These are phyloP conservation scores for Hyaloperonospora arabidopsidis DNA, from an alignment of 352 stramenopile species.

Conservation along the genomic window DNA sequence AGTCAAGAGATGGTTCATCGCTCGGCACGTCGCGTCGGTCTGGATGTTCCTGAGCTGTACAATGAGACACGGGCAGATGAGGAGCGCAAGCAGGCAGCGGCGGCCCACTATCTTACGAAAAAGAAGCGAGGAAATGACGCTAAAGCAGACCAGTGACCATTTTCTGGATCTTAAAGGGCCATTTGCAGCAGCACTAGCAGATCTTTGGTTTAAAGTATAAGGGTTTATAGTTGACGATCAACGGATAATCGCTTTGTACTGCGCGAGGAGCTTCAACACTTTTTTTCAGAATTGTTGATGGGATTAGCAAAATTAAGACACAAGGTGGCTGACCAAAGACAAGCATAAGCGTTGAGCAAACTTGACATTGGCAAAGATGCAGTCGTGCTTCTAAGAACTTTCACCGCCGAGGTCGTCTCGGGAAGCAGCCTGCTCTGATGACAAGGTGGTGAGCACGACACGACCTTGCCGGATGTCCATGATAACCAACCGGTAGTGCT, in stretches of 20 bases:
- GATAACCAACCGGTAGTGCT: constrained; percentile 65
- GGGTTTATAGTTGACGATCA: no score
- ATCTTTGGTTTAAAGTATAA: no score
- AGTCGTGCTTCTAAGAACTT: constrained; percentile 36
- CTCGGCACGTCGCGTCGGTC: constrained; percentile 65
- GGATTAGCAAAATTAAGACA: constrained; percentile 31
- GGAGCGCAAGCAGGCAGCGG: constrained; percentile 29
- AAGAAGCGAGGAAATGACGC: constrained; percentile 44
- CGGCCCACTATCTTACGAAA: constrained; percentile 49
- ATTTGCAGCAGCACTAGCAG: not conserved
- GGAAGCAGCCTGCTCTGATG: constrained; percentile 38
- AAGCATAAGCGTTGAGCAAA: constrained; percentile 16
- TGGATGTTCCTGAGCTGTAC: constrained; percentile 73
- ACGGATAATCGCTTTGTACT: no score
- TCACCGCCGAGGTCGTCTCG: constrained; percentile 39
- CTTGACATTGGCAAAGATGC: constrained; percentile 10
- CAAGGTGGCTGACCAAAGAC: constrained; percentile 16
- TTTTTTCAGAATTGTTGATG: constrained; percentile 14
- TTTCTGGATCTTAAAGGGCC: not conserved
- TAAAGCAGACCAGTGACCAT: constrained; percentile 13
- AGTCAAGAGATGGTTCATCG: constrained; percentile 68
- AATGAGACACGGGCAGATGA: constrained; percentile 42
- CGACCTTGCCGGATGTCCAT: constrained; percentile 65
- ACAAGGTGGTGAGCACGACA: constrained; percentile 49
- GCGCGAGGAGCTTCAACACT: no score